Conservation (phyloP, 495 filamentous ascomycete genomes). For the Melanomma pulvis-pyrius region DNA sequence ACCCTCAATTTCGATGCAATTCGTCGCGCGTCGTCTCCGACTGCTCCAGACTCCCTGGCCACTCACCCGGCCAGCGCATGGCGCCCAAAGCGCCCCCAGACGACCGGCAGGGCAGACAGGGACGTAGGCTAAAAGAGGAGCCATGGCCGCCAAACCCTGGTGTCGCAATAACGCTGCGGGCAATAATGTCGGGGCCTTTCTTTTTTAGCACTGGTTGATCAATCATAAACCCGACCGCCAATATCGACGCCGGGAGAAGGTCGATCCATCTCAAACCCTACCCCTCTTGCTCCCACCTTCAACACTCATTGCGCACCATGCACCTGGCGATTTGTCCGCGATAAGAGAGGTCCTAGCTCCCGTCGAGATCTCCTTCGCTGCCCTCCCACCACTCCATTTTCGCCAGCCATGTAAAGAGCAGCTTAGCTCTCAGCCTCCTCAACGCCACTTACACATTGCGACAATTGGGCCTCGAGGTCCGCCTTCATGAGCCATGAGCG, state of each 20-base stretch:
- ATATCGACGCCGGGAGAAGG: constrained; percentile 3
- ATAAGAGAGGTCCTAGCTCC: constrained; percentile 10
- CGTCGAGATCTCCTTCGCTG: not conserved
- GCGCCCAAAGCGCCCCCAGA: not conserved
- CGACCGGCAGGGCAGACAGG: not conserved
- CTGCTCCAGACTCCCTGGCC: not conserved
- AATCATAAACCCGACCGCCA: not conserved
- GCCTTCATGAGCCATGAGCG: constrained; percentile 26
- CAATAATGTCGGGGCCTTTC: constrained; percentile 2
- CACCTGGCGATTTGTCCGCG: constrained; percentile 6
- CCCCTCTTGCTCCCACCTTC: constrained; percentile 8
- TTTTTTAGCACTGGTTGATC: constrained; percentile 13
- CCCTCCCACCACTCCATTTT: not conserved
- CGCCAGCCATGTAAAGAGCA: constrained; percentile 10
- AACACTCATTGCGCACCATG: not conserved
- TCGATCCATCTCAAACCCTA: not conserved
- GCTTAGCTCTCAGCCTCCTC: constrained; percentile 10
- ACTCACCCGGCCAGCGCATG: not conserved
- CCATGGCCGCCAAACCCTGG: not conserved
- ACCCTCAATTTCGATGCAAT: not conserved
- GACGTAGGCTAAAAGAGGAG: constrained; percentile 8
- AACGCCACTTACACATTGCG: constrained; percentile 4
- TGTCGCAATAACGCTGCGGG: constrained; percentile 14
- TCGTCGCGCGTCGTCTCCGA: not conserved
- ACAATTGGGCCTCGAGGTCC: not conserved